Evolutionary conservation across 257 asterid species (phyloP), one percentile per base, ranked within the genome.

Genomic region (Ophiorrhiza pumila): DNA sequence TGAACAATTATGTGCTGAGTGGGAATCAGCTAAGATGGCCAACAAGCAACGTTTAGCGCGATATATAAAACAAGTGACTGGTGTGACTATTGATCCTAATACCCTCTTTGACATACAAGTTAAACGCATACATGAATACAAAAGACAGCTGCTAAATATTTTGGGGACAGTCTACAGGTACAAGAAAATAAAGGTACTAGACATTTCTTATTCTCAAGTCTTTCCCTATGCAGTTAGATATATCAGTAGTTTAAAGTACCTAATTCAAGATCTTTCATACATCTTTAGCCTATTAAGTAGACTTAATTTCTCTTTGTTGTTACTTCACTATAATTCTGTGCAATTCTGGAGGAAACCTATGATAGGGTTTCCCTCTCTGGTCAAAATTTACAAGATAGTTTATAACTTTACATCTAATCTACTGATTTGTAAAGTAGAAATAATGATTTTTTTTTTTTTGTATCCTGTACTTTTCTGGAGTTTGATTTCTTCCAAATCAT

Each of bases 81-180:
- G 98, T 55, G 90, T 80, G 76, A 90, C 80, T 82, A 85, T 95
- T 75, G 92, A 90, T 80, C 97, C 97, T 17, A 89, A 89, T 57
- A 82, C 95, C 62, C 92, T 95, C 72, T 95, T 95, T 80, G 99
- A 95, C 81, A 95, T 92, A 79, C 99, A 95, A 92, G 91, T 95
- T 80, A 95, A 95, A 75, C 98, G 98, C 73, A 95, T 95, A 82
- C 99, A 95, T 78, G 99, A 95, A 71, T 95, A 95, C 80, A 95
- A 95, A 85, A 92, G 99, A 77, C 99, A 95, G 87, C 95, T 95
- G 82, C 81, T 95, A 56, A 95, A 95, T 85, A 86, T 95, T 79
- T 76, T 92, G 90, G 93, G 93, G 45, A 86, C 92, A 70, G 87
- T 95, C 81, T 95, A 95, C 80, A 81, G 96, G 83, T 95, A 92